Percentiles rank a stretch among this genome's conserved stretches.
Conservation (phyloP, 164 flowering plant species). For the Aristolochia californica region DNA sequence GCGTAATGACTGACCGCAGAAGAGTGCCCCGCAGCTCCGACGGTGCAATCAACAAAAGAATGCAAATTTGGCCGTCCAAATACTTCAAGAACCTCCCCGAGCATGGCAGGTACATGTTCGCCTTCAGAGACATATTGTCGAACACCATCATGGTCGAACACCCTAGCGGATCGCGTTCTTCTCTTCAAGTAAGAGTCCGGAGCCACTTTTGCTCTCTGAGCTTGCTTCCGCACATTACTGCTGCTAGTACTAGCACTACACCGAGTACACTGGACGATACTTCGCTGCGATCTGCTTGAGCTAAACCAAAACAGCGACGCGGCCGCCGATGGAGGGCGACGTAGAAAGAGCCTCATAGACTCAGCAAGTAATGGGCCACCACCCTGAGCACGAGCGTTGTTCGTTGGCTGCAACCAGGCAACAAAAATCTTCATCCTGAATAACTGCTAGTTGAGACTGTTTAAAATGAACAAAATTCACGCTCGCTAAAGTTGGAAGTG, state of each 20-base stretch:
- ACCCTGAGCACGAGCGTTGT: too few relatives aligned
- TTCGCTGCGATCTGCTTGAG: neutral
- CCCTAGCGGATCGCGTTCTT: conserved; percentile 65
- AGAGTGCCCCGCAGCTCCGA: conserved; percentile 96
- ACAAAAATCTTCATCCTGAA: too few relatives aligned
- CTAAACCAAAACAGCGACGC: neutral
- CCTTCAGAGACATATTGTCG: conserved; percentile 19
- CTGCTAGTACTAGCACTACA: neutral
- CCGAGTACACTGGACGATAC: neutral
- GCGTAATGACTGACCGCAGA: conserved; percentile 44
- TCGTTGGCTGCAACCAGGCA: too few relatives aligned
- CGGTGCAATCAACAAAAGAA: conserved; percentile 85
- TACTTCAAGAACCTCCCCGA: conserved; percentile 79
- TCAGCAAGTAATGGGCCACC: too few relatives aligned
- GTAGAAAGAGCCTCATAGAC: too few relatives aligned
- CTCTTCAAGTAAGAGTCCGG: too few relatives aligned
- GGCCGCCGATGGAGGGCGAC: neutral
- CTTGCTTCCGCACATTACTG: neutral
- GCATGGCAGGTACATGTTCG: conserved; percentile 72
- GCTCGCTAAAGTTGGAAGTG: too few relatives aligned
- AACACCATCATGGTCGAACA: conserved; percentile 26
- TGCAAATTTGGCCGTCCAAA: conserved; percentile 34
- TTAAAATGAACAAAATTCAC: too few relatives aligned
- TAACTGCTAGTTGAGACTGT: too few relatives aligned
- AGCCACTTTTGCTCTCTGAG: neutral